These are phyloP conservation scores for Phytopythium mirpurense DNA, from an alignment of 352 stramenopile species.

Conservation along the genomic window DNA sequence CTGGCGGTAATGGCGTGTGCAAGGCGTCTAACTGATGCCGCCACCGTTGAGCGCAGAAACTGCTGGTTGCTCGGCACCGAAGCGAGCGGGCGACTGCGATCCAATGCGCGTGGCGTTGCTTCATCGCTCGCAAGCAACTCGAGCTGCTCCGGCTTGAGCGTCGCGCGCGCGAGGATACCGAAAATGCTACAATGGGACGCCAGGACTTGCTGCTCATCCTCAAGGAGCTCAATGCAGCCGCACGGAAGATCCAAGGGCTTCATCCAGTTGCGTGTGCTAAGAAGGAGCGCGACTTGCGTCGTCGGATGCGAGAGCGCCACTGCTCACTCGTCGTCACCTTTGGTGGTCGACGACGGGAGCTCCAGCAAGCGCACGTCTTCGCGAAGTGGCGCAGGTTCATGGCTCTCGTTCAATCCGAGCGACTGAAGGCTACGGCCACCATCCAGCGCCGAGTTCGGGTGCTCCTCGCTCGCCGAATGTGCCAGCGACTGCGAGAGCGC, in stretches of 20 bases:
- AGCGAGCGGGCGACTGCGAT: constrained; percentile 28
- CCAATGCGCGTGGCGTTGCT: constrained; percentile 41
- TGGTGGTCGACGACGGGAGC: constrained; percentile 20
- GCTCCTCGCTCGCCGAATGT: constrained; percentile 29
- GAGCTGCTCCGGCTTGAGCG: constrained; percentile 17
- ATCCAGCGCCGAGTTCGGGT: constrained; percentile 40
- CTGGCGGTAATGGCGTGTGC: too few species aligned
- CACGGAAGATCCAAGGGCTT: constrained; percentile 47
- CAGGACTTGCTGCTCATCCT: constrained; percentile 41
- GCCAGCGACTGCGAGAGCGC: constrained; percentile 27
- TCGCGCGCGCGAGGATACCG: constrained; percentile 23
- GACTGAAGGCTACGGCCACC: constrained; percentile 15
- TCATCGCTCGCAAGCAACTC: constrained; percentile 19
- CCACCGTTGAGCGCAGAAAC: constrained; percentile 4
- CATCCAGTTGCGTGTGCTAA: constrained; percentile 34
- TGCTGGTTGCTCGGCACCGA: constrained; percentile 26
- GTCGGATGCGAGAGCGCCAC: constrained; percentile 32
- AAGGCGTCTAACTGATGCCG: neutral
- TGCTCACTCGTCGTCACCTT: constrained; percentile 31
- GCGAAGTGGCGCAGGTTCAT: constrained; percentile 35
- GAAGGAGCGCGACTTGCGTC: constrained; percentile 20
- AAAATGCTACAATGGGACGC: constrained; percentile 30
- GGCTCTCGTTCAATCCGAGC: constrained; percentile 24
- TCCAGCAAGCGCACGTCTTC: constrained; percentile 23
- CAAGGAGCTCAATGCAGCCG: constrained; percentile 29